A percentile compares a stretch with the other conserved stretches of the same genome.
phyloP scores from a whole-genome alignment of 192 early-diverging fungal species.

The Entomortierella beljakovae region DNA sequence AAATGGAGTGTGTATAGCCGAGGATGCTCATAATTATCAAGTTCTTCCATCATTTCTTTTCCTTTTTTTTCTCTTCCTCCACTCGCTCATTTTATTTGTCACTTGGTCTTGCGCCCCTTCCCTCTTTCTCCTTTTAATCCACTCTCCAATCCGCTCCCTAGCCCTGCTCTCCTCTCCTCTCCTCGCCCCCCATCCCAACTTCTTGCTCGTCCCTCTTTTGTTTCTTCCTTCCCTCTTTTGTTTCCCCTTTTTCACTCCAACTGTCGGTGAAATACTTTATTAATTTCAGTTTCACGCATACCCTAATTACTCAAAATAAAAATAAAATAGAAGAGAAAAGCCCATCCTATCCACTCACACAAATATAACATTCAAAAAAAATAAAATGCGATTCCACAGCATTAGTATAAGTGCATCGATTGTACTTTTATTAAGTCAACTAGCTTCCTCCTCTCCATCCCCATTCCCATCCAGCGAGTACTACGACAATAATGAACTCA shows the following conservation, averaged over 20 bases:
- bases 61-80: neutral
- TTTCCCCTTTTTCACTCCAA: no score
- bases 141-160: no score
- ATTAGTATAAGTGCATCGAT: neutral
- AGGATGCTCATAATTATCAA: neutral
- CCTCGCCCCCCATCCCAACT: neutral
- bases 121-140: neutral
- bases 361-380: no score
- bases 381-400: constrained; percentile 14
- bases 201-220: neutral
- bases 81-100: neutral
- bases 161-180: neutral
- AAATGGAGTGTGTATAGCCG: no score
- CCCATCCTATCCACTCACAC: no score
- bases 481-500: no score
- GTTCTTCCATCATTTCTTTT: neutral
- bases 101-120: neutral
- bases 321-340: no score
- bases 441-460: neutral
- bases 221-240: neutral
- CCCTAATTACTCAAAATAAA: no score
- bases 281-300: no score
- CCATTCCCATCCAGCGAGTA: no score
- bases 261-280: no score
- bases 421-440: neutral